phyloP scores from a whole-genome alignment of 140 eudicot genomes.

The Cichorium intybus region DNA sequence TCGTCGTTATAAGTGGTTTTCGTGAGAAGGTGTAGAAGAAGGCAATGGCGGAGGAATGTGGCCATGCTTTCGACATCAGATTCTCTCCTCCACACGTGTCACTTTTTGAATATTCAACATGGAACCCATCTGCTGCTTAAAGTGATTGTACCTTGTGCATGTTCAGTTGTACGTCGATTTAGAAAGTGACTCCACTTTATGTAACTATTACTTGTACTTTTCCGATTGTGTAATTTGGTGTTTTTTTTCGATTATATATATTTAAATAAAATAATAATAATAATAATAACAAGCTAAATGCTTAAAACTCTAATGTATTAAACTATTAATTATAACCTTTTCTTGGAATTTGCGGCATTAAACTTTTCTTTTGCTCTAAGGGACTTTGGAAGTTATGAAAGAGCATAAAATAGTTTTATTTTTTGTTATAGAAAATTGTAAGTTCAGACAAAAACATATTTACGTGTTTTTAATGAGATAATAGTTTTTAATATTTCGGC shows the following conservation, averaged over 20 bases:
- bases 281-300: not conserved
- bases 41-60: slow-evolving; percentile 29
- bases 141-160: slow-evolving; percentile 13
- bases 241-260: not conserved
- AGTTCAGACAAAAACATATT: not conserved
- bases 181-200: slow-evolving; percentile 26
- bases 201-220: slow-evolving; percentile 25
- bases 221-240: not conserved
- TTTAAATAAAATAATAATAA: not conserved
- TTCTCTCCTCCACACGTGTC: slow-evolving; percentile 29
- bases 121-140: slow-evolving; percentile 15
- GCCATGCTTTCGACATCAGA: slow-evolving; percentile 36
- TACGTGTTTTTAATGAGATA: not conserved
- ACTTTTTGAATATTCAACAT: slow-evolving; percentile 26
- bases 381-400: not conserved
- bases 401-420: not conserved
- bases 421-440: not conserved
- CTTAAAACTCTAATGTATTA: not conserved
- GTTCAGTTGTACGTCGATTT: not conserved
- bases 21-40: slow-evolving; percentile 31
- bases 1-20: slow-evolving; percentile 24
- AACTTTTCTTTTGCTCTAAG: not conserved
- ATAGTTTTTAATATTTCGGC: not conserved
- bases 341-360: not conserved
- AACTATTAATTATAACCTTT: not conserved